These are phyloP conservation scores for Umbelopsis ramanniana DNA, from an alignment of 192 early-diverging fungal species.

Conservation along the genomic window DNA sequence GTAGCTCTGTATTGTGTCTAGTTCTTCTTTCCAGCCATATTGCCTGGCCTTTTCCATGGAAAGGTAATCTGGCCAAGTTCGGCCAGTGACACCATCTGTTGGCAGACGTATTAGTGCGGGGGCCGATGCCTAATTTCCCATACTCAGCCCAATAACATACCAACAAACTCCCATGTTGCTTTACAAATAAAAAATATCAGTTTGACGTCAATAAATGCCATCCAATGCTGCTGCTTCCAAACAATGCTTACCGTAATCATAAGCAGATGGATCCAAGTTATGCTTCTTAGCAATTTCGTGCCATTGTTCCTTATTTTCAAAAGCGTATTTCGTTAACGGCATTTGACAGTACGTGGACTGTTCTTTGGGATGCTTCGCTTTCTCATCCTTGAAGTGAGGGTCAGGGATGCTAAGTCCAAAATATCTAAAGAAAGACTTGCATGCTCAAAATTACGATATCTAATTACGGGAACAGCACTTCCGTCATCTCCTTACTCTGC, in stretches of 20 bases:
- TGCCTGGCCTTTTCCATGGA: too few relatives aligned
- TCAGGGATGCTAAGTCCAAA: neutral
- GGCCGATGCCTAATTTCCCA: too few relatives aligned
- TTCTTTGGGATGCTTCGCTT: neutral
- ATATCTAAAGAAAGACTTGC: neutral
- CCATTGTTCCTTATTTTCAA: neutral
- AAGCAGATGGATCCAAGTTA: constrained; percentile 3
- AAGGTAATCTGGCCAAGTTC: too few relatives aligned
- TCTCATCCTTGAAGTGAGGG: constrained; percentile 8
- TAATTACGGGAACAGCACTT: neutral
- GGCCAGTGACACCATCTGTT: too few relatives aligned
- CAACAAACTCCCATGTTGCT: constrained; percentile 17
- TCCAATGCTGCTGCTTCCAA: neutral
- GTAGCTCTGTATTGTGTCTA: too few relatives aligned
- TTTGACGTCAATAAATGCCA: neutral
- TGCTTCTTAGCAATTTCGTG: constrained; percentile 11
- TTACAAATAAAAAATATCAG: too few relatives aligned
- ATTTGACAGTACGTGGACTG: neutral
- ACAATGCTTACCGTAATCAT: neutral
- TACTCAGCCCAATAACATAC: neutral
- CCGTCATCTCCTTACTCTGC: neutral
- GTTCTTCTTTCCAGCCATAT: too few relatives aligned
- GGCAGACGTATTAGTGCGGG: too few relatives aligned
- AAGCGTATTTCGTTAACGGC: neutral
- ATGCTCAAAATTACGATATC: neutral